phyloP scores from a whole-genome alignment of 2,329 filamentous ascomycete species.

The Colletotrichum sp. region DNA sequence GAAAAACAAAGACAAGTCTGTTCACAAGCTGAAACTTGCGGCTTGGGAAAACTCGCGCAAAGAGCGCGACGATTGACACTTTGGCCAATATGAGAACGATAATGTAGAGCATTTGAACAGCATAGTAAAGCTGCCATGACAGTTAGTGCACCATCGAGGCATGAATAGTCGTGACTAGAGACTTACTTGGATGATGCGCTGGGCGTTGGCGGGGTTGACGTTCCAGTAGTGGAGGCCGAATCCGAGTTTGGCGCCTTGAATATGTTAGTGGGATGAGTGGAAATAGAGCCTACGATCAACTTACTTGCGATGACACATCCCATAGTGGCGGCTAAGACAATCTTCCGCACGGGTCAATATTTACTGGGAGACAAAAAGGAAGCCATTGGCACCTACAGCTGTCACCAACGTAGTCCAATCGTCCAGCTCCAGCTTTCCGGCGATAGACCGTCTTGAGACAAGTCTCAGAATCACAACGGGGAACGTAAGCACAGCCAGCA shows the following conservation, averaged over 20 bases:
- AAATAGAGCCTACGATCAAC: neutral
- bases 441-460: neutral
- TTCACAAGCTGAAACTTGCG: conserved; percentile 21
- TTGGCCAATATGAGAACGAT: conserved; percentile 26
- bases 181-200: conserved; percentile 6
- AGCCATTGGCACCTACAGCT: neutral
- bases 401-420: conserved; percentile 9
- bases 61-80: conserved; percentile 27
- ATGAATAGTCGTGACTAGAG: neutral
- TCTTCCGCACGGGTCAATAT: neutral
- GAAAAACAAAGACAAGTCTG: conserved; percentile 3
- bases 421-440: neutral
- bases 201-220: conserved; percentile 13
- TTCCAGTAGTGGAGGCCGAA: conserved; percentile 29
- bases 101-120: conserved; percentile 26
- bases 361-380: neutral
- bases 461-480: conserved; percentile 3
- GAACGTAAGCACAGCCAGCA: neutral
- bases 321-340: neutral
- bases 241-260: neutral
- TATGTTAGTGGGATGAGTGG: neutral
- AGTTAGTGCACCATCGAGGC: neutral
- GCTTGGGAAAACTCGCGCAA: conserved; percentile 23
- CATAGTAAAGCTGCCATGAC: conserved; percentile 13
- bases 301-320: conserved; percentile 1